Base-by-base conservation (phyloP, 75 land plant genomes). In the Gnetum montanum region DNA sequence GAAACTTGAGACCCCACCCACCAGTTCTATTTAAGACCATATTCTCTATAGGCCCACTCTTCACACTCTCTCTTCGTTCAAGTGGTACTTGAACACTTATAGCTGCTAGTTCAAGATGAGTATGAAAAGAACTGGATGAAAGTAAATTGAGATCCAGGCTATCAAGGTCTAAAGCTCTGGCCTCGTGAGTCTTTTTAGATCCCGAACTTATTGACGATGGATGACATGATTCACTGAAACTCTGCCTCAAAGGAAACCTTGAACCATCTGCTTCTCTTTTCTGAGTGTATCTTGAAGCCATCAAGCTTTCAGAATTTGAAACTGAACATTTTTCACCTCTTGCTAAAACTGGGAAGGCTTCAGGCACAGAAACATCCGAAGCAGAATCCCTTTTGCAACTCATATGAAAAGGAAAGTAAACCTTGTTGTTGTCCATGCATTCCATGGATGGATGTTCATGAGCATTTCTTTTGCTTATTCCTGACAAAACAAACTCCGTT, bases 91-190 rank as follows among this genome's bases (percentile, higher is more conserved):
- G 57, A 35, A 73, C 59, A 3, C 69, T 67, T 45, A 73, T 34
- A 20, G 84, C 73, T 38, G 84, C 84, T 43, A 53, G 44, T 47
- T 81, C 73, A 22, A 66, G 73, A 35, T 70, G 34, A 4, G 73
- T 67, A 35, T 53, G 64, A 31, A 73, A 44, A 50, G 23, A 30
- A 34, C 23, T 53, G 22, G 55, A 53, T 10, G 34, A 4, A 33
- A 31, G 18, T 36, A 20, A 10, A 22, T 53, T 15, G 22, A 36
- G 34, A 53, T 53, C 24, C 34, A 33, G 11, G 10, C 31, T 11
- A 53, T 53, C 35, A 6, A 36, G 37, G 23, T 53, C 55, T 33
- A 13, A 31, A 4, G 15, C 10, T 53, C 15, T 53, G 25, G 22
- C 25, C 25, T 53, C 36, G 34, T 1, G 19, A 33, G 55, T 6